Base-by-base conservation (phyloP, 768 basidiomycete genomes). In the Royoungia palumana region DNA sequence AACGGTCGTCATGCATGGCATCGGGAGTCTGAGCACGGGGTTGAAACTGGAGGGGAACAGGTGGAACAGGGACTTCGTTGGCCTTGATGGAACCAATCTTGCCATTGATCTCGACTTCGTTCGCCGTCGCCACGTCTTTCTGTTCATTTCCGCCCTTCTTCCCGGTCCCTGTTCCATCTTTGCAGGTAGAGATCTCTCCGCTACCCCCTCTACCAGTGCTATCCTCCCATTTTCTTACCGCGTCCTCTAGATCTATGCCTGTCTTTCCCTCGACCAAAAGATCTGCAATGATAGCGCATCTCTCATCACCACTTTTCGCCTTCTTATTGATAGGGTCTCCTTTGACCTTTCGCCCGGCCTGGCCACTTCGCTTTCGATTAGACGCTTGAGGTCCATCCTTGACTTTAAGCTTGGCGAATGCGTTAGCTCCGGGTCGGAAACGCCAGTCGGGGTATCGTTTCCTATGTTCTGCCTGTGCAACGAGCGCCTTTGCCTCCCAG, bases 371-470 rank as follows among this genome's bases (percentile, higher is more conserved):
- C 49, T 55, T 61, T 54, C 66, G 56, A 47, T 58, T 67, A 25
- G 57, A 22, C 7, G 49, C 19, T 48, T 69, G 64, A 17, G 70
- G 69, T 10, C 75, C 69, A 53, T 76, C 71, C 49, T 72, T 70
- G 54, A 74, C 66, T 60, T 68, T 70, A 41, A 56, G 57, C 54
- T 59, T 69, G 41, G 67, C 71, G 44, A 74, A 67, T 44, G 65
- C 73, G 54, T 71, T 76, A 36, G 76, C 68, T n/a, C 79, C 82
- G 5, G 85, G 87, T 41, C 84, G 76, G 65, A 89, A 91, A 42
- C 89, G 74, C 87, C 89, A 91, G 66, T 89, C 85, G 1, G 88
- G 88, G 62, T 89, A 89, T 48, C 79, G 74, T 41, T 74, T 73
- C 45, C 87, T 76, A 63, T 90, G 88, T 62, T 88, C 87, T 0